Evolutionary conservation across 164 flowering plant species (phyloP).

Genomic region (Magnolia sinica): DNA sequence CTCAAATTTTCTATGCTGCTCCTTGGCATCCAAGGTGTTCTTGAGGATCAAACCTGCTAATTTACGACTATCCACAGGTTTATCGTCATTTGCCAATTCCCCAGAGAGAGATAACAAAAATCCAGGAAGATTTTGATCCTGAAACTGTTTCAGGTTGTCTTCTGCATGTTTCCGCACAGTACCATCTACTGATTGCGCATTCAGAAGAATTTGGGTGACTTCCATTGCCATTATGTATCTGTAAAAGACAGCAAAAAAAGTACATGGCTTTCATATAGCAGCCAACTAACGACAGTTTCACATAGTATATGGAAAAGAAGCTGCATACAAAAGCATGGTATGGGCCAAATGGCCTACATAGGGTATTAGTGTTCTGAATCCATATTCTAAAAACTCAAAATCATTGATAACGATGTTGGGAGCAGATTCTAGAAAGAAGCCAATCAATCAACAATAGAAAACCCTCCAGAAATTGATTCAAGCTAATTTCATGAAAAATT

Average conservation of each 20-base stretch:
- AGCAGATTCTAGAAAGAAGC: background rate
- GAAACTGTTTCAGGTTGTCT: slow-evolving; percentile 51
- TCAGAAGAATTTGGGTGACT: slow-evolving; percentile 57
- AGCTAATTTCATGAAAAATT: background rate
- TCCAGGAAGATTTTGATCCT: slow-evolving; percentile 54
- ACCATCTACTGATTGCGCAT: slow-evolving; percentile 59
- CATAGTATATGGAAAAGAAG: background rate
- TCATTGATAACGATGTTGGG: background rate
- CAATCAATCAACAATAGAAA: background rate
- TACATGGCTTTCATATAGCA: background rate
- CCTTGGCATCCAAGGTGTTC: slow-evolving; percentile 66
- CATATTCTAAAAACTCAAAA: background rate
- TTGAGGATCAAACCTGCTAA: slow-evolving; percentile 59
- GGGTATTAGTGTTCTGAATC: background rate
- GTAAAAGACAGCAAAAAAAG: background rate
- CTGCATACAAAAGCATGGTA: background rate
- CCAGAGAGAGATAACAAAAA: slow-evolving; percentile 51
- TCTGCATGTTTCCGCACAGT: slow-evolving; percentile 54
- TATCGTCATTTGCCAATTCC: slow-evolving; percentile 52
- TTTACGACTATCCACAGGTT: slow-evolving; percentile 57
- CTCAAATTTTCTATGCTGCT: slow-evolving; percentile 52
- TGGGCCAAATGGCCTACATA: background rate
- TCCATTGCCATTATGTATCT: slow-evolving; percentile 44
- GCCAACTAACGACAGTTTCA: background rate
- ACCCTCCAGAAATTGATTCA: background rate